phyloP scores from a whole-genome alignment of 2,329 filamentous ascomycete species.

The Trichoderma lentiforme region DNA sequence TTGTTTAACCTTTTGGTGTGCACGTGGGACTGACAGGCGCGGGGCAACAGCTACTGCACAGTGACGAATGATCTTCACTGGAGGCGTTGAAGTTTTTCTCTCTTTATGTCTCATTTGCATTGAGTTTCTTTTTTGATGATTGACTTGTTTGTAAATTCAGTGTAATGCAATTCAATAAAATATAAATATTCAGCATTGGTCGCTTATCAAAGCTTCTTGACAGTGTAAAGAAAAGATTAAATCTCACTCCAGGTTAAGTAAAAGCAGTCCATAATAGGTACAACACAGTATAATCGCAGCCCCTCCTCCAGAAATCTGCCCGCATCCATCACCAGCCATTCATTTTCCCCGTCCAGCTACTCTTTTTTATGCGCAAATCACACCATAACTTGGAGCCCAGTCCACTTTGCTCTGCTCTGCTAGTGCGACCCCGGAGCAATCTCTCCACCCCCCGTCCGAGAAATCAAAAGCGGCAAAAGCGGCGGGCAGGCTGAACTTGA shows the following conservation, averaged over 20 bases:
- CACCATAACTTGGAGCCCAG: not conserved
- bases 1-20: not conserved
- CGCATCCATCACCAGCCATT: conserved; percentile 2
- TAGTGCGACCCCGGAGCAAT: not conserved
- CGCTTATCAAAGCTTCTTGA: no score
- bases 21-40: not conserved
- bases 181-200: not conserved
- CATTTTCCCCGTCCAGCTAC: not conserved
- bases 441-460: not conserved
- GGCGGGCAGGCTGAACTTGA: not conserved
- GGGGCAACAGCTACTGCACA: not conserved
- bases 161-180: not conserved
- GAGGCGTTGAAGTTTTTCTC: conserved; percentile 22
- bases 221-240: not conserved
- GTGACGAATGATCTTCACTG: not conserved
- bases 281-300: not conserved
- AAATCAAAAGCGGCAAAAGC: not conserved
- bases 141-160: not conserved
- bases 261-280: not conserved
- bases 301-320: not conserved
- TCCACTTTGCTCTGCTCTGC: not conserved
- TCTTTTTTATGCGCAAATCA: not conserved
- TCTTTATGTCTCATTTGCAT: not conserved
- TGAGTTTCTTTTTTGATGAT: not conserved
- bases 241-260: not conserved